phyloP scores from a whole-genome alignment of 805 yeast species.

The Ascoidea tarda region DNA sequence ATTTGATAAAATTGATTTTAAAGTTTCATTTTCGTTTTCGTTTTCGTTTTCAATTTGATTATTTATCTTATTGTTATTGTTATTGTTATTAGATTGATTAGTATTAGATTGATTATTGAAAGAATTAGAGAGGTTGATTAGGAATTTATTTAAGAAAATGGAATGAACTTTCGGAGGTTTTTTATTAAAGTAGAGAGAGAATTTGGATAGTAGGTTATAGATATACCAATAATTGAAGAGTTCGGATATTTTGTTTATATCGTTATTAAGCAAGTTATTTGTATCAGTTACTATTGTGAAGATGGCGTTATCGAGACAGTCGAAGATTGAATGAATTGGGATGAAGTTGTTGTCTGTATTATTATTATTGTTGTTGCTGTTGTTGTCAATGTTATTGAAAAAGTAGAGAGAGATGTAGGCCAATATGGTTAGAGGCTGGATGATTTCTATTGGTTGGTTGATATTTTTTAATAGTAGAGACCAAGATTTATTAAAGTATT shows the following conservation, averaged over 20 bases:
- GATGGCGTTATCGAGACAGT: slow-evolving; percentile 33
- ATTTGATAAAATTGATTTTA: background rate
- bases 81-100: background rate
- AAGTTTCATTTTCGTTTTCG: background rate
- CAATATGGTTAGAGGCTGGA: slow-evolving; percentile 30
- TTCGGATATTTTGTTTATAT: slow-evolving; percentile 2
- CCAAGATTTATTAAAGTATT: slow-evolving; percentile 32
- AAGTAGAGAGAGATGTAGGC: slow-evolving; percentile 27
- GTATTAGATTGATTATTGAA: slow-evolving; percentile 1
- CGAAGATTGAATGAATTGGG: slow-evolving; percentile 32
- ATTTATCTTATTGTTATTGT: no score
- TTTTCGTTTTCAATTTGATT: no score
- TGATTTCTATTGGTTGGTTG: slow-evolving; percentile 20
- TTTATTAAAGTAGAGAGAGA: slow-evolving; percentile 23
- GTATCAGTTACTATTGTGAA: slow-evolving; percentile 25
- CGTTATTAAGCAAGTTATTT: slow-evolving; percentile 4
- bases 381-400: slow-evolving; percentile 13
- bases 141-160: slow-evolving; percentile 15
- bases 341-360: slow-evolving; percentile 13
- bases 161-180: slow-evolving; percentile 25
- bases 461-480: slow-evolving; percentile 17
- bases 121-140: slow-evolving; percentile 13
- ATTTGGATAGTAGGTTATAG: slow-evolving; percentile 30
- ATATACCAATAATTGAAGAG: slow-evolving; percentile 29
- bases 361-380: background rate